phyloP scores from a whole-genome alignment of 306 rosid species.

The Medicago arabica region DNA sequence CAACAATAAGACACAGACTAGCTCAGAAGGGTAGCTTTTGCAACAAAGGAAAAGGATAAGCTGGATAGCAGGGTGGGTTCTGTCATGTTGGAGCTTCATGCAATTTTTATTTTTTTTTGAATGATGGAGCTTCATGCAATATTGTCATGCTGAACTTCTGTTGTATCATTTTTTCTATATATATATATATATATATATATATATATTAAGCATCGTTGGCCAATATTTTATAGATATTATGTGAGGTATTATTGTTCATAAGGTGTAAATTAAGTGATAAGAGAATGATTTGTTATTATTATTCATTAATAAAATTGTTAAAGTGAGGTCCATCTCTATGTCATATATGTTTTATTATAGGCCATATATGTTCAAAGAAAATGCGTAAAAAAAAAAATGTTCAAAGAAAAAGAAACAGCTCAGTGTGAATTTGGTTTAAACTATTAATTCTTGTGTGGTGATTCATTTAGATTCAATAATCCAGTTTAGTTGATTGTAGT shows the following conservation, averaged over 20 bases:
- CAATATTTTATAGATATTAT: neutral
- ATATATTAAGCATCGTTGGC: neutral
- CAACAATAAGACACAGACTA: neutral
- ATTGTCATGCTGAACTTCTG: neutral
- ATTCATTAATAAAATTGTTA: neutral
- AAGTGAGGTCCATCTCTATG: neutral
- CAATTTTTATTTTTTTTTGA: too few species aligned
- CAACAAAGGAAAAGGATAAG: slow-evolving; percentile 18
- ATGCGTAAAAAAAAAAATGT: too few species aligned
- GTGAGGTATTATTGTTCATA: neutral
- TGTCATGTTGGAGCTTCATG: neutral
- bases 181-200: too few species aligned
- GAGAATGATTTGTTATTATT: too few species aligned
- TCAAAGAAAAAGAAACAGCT: neutral
- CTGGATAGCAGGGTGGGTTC: neutral
- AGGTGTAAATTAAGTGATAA: too few species aligned
- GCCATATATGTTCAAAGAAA: neutral
- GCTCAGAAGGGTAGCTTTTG: slow-evolving; percentile 24
- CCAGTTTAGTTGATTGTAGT: neutral
- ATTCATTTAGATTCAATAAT: neutral
- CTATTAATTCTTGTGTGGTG: neutral
- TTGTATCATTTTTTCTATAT: neutral
- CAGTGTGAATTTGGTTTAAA: neutral
- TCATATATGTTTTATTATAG: neutral
- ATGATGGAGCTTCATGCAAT: neutral